Percentiles rank a stretch among this genome's conserved stretches.
These are phyloP conservation scores for Rhexocercosporidium sp. DNA, from an alignment of 2,329 filamentous ascomycete species.

Conservation along the genomic window DNA sequence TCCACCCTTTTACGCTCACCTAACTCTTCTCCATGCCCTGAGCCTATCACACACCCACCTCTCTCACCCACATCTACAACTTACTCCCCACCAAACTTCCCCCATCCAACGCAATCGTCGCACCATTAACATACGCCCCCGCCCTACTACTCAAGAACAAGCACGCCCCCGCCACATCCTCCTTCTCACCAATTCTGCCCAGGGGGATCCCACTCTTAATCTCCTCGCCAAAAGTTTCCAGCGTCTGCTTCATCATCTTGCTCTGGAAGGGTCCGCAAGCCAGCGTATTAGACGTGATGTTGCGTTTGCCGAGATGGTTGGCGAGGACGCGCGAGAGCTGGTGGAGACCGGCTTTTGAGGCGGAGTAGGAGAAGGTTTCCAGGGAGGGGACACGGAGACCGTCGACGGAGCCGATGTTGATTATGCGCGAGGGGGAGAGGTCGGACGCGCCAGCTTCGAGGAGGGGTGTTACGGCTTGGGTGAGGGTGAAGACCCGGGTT, in stretches of 20 bases:
- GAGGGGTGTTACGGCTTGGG: constrained; percentile 65
- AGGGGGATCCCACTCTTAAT: constrained; percentile 67
- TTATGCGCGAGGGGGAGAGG: constrained; percentile 59
- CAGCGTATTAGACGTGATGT: constrained; percentile 70
- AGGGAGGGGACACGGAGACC: constrained; percentile 63
- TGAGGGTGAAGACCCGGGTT: constrained; percentile 69
- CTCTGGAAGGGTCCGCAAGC: constrained; percentile 75
- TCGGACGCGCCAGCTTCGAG: constrained; percentile 55
- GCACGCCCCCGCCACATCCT: constrained; percentile 75
- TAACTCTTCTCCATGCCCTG: too few relatives aligned
- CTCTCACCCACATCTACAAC: constrained; percentile 43
- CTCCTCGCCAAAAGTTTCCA: constrained; percentile 59
- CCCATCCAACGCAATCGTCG: constrained; percentile 67
- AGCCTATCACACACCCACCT: neutral
- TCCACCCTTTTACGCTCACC: too few relatives aligned
- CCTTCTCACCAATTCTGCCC: constrained; percentile 67
- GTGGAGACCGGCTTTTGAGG: constrained; percentile 66
- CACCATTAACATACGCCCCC: constrained; percentile 69
- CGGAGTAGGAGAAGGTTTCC: constrained; percentile 64
- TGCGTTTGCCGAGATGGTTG: constrained; percentile 61
- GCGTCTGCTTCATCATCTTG: constrained; percentile 76
- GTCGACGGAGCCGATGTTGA: constrained; percentile 70
- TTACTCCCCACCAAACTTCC: constrained; percentile 54
- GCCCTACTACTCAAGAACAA: constrained; percentile 72
- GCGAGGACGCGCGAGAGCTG: constrained; percentile 70